Conservation (phyloP, 1,284 basidiomycete genomes). For the Malassezia equina region DNA sequence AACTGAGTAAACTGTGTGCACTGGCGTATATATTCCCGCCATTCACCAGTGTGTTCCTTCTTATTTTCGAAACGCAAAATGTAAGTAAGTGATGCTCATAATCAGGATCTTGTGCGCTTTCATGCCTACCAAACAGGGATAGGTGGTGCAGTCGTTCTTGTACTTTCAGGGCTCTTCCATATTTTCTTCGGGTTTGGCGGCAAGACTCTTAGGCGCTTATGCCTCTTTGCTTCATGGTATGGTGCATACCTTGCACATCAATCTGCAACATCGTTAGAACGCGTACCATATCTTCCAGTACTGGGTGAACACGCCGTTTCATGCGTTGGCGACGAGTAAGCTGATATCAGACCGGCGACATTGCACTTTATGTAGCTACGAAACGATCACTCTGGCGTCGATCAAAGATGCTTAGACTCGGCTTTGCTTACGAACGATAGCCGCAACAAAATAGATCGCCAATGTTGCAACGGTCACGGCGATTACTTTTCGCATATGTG, state of each 20-base stretch:
- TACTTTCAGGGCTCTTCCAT: conserved; percentile 18
- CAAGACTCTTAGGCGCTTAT: background rate
- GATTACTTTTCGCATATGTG: conserved; percentile 25
- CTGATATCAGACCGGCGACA: background rate
- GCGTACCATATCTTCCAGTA: conserved; percentile 9
- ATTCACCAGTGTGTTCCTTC: conserved; percentile 20
- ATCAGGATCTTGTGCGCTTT: conserved; percentile 27
- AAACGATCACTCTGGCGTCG: background rate
- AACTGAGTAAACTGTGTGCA: conserved; percentile 11
- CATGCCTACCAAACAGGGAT: conserved; percentile 31
- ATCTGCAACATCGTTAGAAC: conserved; percentile 11
- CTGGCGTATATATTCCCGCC: conserved; percentile 17
- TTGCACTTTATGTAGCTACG: background rate
- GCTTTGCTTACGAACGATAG: conserved; percentile 11
- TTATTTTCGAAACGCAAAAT: conserved; percentile 26
- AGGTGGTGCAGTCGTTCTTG: conserved; percentile 15
- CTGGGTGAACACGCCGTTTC: conserved; percentile 5
- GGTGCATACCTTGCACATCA: conserved; percentile 17
- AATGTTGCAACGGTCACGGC: conserved; percentile 19
- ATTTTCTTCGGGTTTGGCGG: background rate
- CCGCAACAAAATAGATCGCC: conserved; percentile 15
- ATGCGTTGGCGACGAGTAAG: conserved; percentile 15
- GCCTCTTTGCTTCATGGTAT: conserved; percentile 12
- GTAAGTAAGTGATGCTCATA: conserved; percentile 7
- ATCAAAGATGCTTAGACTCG: background rate